Evolutionary conservation across 139 green algal species (phyloP), one percentile per base, ranked within the genome.

Genomic region (Micromonas pusilla): DNA sequence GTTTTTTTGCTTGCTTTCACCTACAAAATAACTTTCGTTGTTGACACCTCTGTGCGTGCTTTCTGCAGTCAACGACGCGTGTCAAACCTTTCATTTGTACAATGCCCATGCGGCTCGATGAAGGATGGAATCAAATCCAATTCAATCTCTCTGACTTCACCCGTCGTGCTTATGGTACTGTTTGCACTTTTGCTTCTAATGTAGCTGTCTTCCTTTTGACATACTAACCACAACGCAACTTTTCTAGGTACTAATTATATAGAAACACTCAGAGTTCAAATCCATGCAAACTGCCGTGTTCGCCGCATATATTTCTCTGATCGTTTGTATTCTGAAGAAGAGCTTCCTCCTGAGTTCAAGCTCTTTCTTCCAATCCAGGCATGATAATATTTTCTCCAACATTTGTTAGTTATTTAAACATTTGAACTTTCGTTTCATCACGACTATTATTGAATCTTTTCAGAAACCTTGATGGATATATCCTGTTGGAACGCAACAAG

Each of bases 41-140:
- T 16, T 9, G 45, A 57, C 9, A 57, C 45, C 16, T 57, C 45
- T 57, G 9, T 57, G 45, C 52, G 33, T 23, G 28, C 6, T 13
- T 75, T 37, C 45, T 73, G 81, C 89, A 97, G 91, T 92, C 86
- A 25, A 94, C 88, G 3, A 97, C 93, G 3, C 86, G 93, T 3
- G 93, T 97, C 54, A 97, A 95, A 88, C 93, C 92, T 16, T 97
- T 97, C 83, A 97, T 97, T 63, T 97, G 93, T 86, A 98, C 93
- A 3, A 97, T 97, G 94, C 93, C 93, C 23, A 95, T 97, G 91
- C 87, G 90, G n/a, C 86, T 97, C 34, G 93, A 97, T 71, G 90
- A 97, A 65, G 93, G 94, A 36, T 97, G 93, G 93, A 97, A 97
- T 82, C 91, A 97, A 84, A 92, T 97, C 25, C 91, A 96, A 81